Evolutionary conservation across 768 basidiomycete species (phyloP).

Genomic region (Boletus huronensis): DNA sequence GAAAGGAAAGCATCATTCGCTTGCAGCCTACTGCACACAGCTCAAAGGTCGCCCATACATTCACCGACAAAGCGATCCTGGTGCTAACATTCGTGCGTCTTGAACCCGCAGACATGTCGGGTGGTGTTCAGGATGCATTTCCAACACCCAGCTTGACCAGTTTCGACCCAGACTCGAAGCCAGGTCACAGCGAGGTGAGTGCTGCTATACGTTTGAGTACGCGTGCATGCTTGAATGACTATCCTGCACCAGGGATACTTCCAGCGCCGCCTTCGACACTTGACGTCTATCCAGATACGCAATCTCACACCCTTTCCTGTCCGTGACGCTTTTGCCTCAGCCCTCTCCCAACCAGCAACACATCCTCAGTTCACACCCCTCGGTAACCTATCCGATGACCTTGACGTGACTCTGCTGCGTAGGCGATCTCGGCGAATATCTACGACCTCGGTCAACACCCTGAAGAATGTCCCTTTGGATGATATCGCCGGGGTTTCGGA

Average conservation of each 20-base stretch:
- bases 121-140: constrained; percentile 13
- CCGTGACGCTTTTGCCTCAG: constrained; percentile 70
- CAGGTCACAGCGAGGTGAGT: constrained; percentile 15
- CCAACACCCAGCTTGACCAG: constrained; percentile 14
- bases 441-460: constrained; percentile 49
- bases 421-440: constrained; percentile 63
- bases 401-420: constrained; percentile 57
- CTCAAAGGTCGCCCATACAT: not conserved
- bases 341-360: constrained; percentile 63
- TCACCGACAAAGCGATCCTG: not conserved
- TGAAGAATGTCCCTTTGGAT: constrained; percentile 45
- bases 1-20: constrained; percentile 14
- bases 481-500: constrained; percentile 33
- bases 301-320: constrained; percentile 84
- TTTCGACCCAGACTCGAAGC: constrained; percentile 14
- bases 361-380: constrained; percentile 55
- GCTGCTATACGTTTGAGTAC: not conserved
- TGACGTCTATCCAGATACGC: constrained; percentile 67
- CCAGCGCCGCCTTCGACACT: constrained; percentile 71
- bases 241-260: constrained; percentile 20
- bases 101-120: constrained; percentile 21
- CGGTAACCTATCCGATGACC: constrained; percentile 65
- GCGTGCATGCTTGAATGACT: not conserved
- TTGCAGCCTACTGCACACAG: not conserved
- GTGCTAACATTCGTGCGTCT: not conserved